phyloP scores from a whole-genome alignment of 352 stramenopile species.

The Aphanomyces euteiches region DNA sequence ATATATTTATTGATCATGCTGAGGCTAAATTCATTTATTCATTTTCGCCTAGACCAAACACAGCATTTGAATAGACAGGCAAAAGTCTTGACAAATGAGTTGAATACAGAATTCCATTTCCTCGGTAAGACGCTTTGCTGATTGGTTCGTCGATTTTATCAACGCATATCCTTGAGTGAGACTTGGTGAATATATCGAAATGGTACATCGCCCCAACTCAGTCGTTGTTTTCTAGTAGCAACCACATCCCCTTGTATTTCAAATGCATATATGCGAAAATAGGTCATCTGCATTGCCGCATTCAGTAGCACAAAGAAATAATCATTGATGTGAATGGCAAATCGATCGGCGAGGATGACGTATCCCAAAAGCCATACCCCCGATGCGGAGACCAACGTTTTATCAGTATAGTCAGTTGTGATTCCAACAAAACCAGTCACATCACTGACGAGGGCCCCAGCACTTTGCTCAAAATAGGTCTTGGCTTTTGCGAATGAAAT shows the following conservation, averaged over 20 bases:
- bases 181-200: too few species aligned
- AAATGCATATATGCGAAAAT: conserved; percentile 9
- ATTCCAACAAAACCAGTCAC: background rate
- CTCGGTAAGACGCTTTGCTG: too few species aligned
- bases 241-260: background rate
- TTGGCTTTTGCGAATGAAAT: background rate
- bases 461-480: background rate
- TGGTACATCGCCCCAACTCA: too few species aligned
- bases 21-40: too few species aligned
- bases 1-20: too few species aligned
- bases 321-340: background rate
- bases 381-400: background rate
- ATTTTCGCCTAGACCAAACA: too few species aligned
- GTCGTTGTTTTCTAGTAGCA: background rate
- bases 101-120: too few species aligned
- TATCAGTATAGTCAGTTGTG: background rate
- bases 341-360: background rate
- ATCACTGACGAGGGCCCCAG: background rate
- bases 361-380: background rate
- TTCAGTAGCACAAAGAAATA: background rate
- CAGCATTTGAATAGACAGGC: too few species aligned
- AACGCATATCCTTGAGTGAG: too few species aligned
- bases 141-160: too few species aligned
- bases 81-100: too few species aligned
- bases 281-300: background rate